A percentile compares a stretch with the other conserved stretches of the same genome.
phyloP scores from a whole-genome alignment of 2,329 filamentous ascomycete genomes.

The Penicillium sp. region DNA sequence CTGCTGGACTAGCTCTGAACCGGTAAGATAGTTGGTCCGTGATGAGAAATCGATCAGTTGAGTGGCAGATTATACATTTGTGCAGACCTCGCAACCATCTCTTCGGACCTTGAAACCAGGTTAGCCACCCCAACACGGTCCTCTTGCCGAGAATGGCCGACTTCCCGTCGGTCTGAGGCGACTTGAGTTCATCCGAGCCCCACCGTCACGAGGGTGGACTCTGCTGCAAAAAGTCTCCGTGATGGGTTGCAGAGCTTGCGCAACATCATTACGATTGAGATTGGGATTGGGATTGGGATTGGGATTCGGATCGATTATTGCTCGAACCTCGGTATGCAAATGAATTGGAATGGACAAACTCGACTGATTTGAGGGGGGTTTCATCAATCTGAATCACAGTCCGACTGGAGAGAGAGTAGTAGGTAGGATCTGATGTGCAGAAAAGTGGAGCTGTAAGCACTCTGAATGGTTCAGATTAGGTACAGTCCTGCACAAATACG shows the following conservation, averaged over 20 bases:
- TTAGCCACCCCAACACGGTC: slow-evolving; percentile 23
- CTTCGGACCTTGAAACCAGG: background rate
- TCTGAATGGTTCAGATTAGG: slow-evolving; percentile 3
- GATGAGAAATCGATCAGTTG: slow-evolving; percentile 28
- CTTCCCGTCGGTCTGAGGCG: slow-evolving; percentile 27
- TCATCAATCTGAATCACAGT: background rate
- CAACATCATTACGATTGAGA: background rate
- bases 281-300: background rate
- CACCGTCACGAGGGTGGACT: slow-evolving; percentile 16
- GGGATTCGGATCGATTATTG: too few relatives aligned
- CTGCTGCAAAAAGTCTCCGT: slow-evolving; percentile 9
- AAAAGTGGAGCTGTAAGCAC: slow-evolving; percentile 22
- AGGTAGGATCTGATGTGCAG: slow-evolving; percentile 2
- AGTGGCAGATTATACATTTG: slow-evolving; percentile 9
- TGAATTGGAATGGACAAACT: background rate
- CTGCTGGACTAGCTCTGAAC: slow-evolving; percentile 7
- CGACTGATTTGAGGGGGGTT: background rate
- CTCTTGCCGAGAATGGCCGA: slow-evolving; percentile 32
- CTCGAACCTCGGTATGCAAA: background rate
- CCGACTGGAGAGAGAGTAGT: too few relatives aligned
- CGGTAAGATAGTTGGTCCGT: slow-evolving; percentile 24
- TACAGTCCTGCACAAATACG: too few relatives aligned
- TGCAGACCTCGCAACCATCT: background rate
- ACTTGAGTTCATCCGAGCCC: slow-evolving; percentile 28
- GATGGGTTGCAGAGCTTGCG: background rate